phyloP scores from a whole-genome alignment of 768 basidiomycete species.

The Termitomyces sp. region DNA sequence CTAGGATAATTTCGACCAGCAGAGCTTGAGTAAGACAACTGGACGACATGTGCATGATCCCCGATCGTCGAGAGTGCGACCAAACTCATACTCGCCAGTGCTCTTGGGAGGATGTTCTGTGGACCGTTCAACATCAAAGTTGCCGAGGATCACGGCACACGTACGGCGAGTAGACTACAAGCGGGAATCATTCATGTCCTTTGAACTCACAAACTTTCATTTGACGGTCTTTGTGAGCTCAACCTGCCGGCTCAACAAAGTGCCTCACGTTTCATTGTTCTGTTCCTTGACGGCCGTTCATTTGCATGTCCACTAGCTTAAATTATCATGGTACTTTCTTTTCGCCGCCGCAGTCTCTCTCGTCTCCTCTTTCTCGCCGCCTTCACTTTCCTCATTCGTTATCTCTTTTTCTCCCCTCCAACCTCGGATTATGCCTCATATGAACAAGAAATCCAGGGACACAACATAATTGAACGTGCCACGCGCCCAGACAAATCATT shows the following conservation, averaged over 20 bases:
- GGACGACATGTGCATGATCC: not conserved
- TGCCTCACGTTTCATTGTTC: not conserved
- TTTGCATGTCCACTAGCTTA: not conserved
- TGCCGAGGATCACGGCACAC: not conserved
- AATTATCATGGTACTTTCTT: slow-evolving; percentile 29
- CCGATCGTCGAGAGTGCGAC: not conserved
- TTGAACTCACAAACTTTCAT: not conserved
- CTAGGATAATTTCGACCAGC: too few relatives aligned
- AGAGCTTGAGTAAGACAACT: not conserved
- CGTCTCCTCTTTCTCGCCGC: slow-evolving; percentile 33
- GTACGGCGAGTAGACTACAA: not conserved
- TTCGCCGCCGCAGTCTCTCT: slow-evolving; percentile 47
- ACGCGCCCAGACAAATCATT: slow-evolving; percentile 67
- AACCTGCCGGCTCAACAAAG: too few relatives aligned
- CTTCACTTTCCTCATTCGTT: slow-evolving; percentile 28
- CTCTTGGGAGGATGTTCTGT: not conserved
- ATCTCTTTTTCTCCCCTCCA: slow-evolving; percentile 31
- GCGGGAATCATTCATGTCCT: not conserved
- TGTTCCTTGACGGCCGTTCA: not conserved
- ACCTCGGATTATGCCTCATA: slow-evolving; percentile 29
- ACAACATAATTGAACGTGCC: slow-evolving; percentile 52
- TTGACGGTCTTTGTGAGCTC: not conserved
- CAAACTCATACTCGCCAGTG: too few relatives aligned
- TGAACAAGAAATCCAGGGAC: slow-evolving; percentile 42
- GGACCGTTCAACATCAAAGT: not conserved